These are phyloP conservation scores for Talaromyces wortmannii DNA, from an alignment of 495 filamentous ascomycete genomes.

Conservation along the genomic window DNA sequence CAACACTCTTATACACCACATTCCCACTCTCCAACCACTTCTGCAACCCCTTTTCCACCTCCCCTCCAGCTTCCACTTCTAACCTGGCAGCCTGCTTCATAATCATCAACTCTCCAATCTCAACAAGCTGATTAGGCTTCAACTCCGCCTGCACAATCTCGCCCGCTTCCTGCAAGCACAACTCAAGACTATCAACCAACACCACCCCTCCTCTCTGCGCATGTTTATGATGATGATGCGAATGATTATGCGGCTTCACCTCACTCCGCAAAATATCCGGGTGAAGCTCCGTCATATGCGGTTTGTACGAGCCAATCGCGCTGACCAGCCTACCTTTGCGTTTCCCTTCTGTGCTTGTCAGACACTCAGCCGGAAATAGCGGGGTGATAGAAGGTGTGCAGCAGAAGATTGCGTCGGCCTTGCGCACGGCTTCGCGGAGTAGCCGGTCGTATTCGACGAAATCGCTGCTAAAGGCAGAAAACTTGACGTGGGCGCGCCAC, in stretches of 20 bases:
- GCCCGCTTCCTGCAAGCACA: constrained; percentile 77
- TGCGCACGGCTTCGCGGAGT: constrained; percentile 57
- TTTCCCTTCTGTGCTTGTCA: constrained; percentile 63
- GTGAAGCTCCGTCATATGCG: constrained; percentile 81
- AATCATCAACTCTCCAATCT: constrained; percentile 82
- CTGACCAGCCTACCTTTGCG: constrained; percentile 71
- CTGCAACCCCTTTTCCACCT: constrained; percentile 49
- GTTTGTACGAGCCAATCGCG: constrained; percentile 78
- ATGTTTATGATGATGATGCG: constrained; percentile 63
- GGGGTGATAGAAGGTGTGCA: constrained; percentile 57
- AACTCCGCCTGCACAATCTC: constrained; percentile 80
- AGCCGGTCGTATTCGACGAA: constrained; percentile 67
- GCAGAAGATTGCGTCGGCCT: constrained; percentile 75
- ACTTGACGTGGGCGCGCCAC: constrained; percentile 55
- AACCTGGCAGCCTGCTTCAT: constrained; percentile 42
- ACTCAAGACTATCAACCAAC: constrained; percentile 76
- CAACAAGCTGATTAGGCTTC: constrained; percentile 64
- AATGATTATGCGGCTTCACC: constrained; percentile 40
- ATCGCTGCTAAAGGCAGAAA: constrained; percentile 61
- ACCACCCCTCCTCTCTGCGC: constrained; percentile 66
- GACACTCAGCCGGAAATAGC: constrained; percentile 54
- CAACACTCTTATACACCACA: constrained; percentile 50
- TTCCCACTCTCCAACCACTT: constrained; percentile 76
- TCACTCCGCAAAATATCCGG: constrained; percentile 67
- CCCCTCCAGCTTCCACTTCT: constrained; percentile 26